Conservation (phyloP, 345 rosid genomes). For the Boechera retrofracta region DNA sequence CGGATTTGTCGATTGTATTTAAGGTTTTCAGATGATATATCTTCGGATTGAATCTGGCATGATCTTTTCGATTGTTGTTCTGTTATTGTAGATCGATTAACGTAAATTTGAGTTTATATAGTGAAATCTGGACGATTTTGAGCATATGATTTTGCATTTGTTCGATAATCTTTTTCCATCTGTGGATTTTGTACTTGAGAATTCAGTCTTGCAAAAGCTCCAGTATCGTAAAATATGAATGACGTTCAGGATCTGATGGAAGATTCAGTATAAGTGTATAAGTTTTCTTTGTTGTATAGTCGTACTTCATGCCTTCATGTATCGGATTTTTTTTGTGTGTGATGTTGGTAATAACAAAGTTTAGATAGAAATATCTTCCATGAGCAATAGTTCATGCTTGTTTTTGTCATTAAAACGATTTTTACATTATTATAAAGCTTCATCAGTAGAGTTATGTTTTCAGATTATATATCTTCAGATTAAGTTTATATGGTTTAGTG, state of each 20-base stretch:
- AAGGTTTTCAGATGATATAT: slow-evolving; percentile 2
- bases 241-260: not conserved
- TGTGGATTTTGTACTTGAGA: not conserved
- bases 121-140: not conserved
- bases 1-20: slow-evolving; percentile 27
- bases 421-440: not conserved
- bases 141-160: not conserved
- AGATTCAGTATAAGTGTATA: not conserved
- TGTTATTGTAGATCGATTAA: not conserved
- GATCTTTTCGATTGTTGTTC: not conserved
- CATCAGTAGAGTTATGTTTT: not conserved
- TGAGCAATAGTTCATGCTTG: not conserved
- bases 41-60: not conserved
- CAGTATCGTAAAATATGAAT: not conserved
- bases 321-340: too few species aligned
- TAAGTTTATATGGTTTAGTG: too few species aligned
- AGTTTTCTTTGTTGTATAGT: not conserved
- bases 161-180: not conserved
- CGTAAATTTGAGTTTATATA: not conserved
- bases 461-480: too few species aligned
- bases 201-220: not conserved
- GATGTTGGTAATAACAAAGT: too few species aligned
- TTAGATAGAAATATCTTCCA: too few species aligned
- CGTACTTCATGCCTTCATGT: not conserved
- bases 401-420: not conserved